Evolutionary conservation across 257 asterid species (phyloP), one percentile per base, ranked within the genome.

Genomic region (Solanum pimpinellifolium): DNA sequence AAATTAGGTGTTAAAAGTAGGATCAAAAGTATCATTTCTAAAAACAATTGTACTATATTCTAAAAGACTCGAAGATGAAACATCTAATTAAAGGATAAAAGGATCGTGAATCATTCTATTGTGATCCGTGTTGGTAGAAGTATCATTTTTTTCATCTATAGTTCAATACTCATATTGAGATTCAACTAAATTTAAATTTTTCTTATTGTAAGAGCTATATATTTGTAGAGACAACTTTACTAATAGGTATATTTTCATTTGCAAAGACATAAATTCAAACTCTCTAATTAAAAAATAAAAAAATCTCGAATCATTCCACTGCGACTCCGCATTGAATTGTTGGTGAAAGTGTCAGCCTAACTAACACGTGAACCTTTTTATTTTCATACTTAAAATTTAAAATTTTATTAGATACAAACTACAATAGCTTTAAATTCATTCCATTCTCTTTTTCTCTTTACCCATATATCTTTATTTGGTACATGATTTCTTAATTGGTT

Each of bases 251-350:
- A 29, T 69, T 29, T 68, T 69, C 6, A 0, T 14, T 29, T 3
- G 9, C 0, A 29, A 2, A 3, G 3, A 6, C 1, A 15, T 12
- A 6, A 69, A 15, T 14, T 0, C 0, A 4, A 7, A 7, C 0
- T 0, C 4, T 0, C 4, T 66, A 3, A 14, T 69, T 29, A 69
- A 68, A 69, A 1, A 69, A 29, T 68, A 69, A 15, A 68, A 68
- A 16, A 13, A 14, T 29, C 0, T 29, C 3, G 3, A 69, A 31
- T 1, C 0, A 29, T 69, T 15, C 6, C n/a, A 31, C 1, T 7
- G 2, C 12, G 0, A 69, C 1, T 21, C 37, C 27, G 0, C 8
- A 1, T 10, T 4, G 29, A 11, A 21, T 60, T 0, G 20, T 68
- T 68, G 37, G 37, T 66, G 31, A 1, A 68, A 68, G 13, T 16